Evolutionary conservation across 1,284 basidiomycete genomes (phyloP), one percentile per base, ranked within the genome.

Genomic region (Marasmius oreades): DNA sequence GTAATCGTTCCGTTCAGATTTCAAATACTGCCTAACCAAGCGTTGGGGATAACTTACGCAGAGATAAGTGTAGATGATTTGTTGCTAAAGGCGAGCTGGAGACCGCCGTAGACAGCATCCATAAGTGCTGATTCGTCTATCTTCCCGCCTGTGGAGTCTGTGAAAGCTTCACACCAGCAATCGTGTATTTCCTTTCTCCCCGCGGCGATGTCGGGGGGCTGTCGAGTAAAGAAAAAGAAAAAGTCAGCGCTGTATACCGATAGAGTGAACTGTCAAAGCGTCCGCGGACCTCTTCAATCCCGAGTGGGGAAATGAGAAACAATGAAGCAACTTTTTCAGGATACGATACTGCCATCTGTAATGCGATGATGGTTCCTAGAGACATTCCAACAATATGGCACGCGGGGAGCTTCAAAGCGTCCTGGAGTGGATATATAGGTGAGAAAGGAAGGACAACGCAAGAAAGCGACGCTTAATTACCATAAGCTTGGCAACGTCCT

Each of bases 51-150:
- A 3, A 66, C 71, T 42, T 61, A 75, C 74, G 73, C 70, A 22
- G 61, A 59, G 39, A 66, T 65, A 16, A 74, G 55, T 42, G 62
- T 60, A 10, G 61, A 67, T 37, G 62, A 56, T 47, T 66, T 59
- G 54, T 71, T 68, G 53, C 71, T 74, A 60, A 71, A 74, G 39
- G 69, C 63, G 6, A 75, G 65, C 52, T 77, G 71, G 20, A 63
- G 59, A 3, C 66, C 67, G 10, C 75, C 75, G 48, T 65, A 61
- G 2, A 70, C 59, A 3, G 70, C 63, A 45, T 76, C 74, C 10
- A 66, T 58, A 2, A 71, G 24, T 12, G 67, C 61, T 33, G 62
- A 61, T 42, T 68, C 56, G 52, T 67, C 65, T 28, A 61, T 56
- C 43, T 60, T 55, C 39, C 45, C 42, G 58, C 55, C 42, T 58